Percentiles rank a stretch among this genome's conserved stretches.
Conservation (phyloP, 371 early-diverging fungal genomes). For the Apophysomyces elegans region DNA sequence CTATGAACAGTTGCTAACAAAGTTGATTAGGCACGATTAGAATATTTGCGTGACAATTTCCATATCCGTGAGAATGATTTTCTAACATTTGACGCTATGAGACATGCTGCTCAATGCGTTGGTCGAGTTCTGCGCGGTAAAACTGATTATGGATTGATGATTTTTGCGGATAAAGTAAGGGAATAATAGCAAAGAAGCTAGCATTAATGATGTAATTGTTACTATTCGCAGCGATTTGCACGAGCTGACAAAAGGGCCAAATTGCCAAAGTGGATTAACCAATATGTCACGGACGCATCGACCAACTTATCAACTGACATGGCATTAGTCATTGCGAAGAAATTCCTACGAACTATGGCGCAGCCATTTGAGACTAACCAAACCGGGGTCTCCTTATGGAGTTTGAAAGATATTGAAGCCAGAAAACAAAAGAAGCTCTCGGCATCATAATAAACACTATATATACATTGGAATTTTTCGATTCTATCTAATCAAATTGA, state of each 20-base stretch:
- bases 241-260: constrained; percentile 95
- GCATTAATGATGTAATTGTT: constrained; percentile 1
- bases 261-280: constrained; percentile 98
- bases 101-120: constrained; percentile 99
- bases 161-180: constrained; percentile 96
- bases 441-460: constrained; percentile 5
- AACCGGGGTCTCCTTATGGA: constrained; percentile 67
- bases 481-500: no score
- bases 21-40: constrained; percentile 80
- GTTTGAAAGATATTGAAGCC: constrained; percentile 61
- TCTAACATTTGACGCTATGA: constrained; percentile 99
- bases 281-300: constrained; percentile 90
- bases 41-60: constrained; percentile 93
- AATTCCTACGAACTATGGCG: constrained; percentile 97
- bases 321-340: constrained; percentile 93
- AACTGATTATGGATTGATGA: constrained; percentile 99
- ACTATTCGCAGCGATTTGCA: constrained; percentile 77
- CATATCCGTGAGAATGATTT: constrained; percentile 98
- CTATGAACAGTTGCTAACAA: constrained; percentile 4
- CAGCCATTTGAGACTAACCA: constrained; percentile 88
- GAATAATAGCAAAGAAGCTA: background rate
- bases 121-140: constrained; percentile 98
- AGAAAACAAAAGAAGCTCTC: constrained; percentile 36
- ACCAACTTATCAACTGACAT: constrained; percentile 98
- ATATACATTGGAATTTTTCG: background rate